Evolutionary conservation across 179 eudicot species (phyloP).

Genomic region (Nepenthes alata): DNA sequence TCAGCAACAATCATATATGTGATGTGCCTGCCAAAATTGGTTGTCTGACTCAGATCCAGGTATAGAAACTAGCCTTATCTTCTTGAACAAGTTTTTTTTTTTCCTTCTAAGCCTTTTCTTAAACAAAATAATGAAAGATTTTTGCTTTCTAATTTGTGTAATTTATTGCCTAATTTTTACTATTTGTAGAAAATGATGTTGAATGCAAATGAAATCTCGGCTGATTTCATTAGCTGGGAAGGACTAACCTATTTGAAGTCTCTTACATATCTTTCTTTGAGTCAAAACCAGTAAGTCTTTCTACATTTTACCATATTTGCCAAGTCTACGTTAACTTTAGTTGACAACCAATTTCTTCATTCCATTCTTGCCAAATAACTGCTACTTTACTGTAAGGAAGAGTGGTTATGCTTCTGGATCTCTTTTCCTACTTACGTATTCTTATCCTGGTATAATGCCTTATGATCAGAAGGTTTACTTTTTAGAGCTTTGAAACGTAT

Average conservation of each 20-base stretch:
- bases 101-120: too few species aligned
- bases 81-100: neutral
- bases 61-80: conserved; percentile 9
- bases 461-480: too few species aligned
- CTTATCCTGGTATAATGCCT: too few species aligned
- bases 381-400: too few species aligned
- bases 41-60: conserved; percentile 46
- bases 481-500: too few species aligned
- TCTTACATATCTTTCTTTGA: conserved; percentile 46
- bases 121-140: neutral
- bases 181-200: conserved; percentile 65
- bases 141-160: neutral
- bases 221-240: conserved; percentile 66
- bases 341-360: too few species aligned
- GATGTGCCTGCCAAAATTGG: conserved; percentile 43
- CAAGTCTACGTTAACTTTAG: too few species aligned
- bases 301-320: too few species aligned
- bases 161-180: conserved; percentile 4
- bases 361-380: too few species aligned
- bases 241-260: conserved; percentile 47
- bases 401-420: too few species aligned
- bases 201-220: conserved; percentile 41
- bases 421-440: too few species aligned
- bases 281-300: conserved; percentile 57
- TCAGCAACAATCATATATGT: conserved; percentile 50